phyloP scores from a whole-genome alignment of 192 early-diverging fungal genomes.

The Kickxella alabastrina region DNA sequence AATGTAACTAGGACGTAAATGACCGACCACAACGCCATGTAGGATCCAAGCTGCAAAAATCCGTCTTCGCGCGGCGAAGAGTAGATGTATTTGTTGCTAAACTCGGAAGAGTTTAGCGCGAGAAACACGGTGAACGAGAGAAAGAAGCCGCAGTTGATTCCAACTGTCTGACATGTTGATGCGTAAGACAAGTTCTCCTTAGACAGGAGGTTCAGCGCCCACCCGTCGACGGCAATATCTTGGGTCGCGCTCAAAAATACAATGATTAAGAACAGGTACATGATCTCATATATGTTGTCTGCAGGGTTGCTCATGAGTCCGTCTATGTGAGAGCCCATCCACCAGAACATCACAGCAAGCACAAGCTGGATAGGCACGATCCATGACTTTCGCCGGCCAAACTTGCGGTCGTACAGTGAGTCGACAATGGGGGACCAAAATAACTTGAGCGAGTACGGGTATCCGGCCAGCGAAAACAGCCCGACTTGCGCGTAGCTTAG shows the following conservation, averaged over 20 bases:
- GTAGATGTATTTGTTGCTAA: conserved; percentile 90
- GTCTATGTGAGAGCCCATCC: conserved; percentile 78
- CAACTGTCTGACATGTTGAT: conserved; percentile 93
- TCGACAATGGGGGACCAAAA: conserved; percentile 98
- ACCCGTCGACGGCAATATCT: conserved; percentile 76
- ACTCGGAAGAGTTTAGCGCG: conserved; percentile 91
- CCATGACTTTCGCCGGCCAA: conserved; percentile 96
- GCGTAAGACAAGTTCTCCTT: conserved; percentile 92
- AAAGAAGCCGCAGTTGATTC: conserved; percentile 94
- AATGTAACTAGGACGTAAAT: conserved; percentile 84
- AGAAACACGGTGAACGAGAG: conserved; percentile 95
- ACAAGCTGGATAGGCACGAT: conserved; percentile 96
- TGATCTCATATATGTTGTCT: conserved; percentile 56
- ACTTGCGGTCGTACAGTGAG: conserved; percentile 69
- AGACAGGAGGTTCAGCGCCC: conserved; percentile 89
- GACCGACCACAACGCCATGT: conserved; percentile 91
- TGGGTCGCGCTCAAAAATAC: conserved; percentile 97
- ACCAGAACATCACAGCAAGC: conserved; percentile 72
- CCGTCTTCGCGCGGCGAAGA: conserved; percentile 61
- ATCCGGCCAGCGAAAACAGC: conserved; percentile 89
- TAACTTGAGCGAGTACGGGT: conserved; percentile 97
- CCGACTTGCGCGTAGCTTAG: conserved; percentile 90
- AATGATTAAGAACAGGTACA: conserved; percentile 70
- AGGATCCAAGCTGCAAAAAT: conserved; percentile 75
- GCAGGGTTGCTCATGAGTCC: conserved; percentile 55